phyloP scores from a whole-genome alignment of 23 red algal species.

The Gracilaria caudata region DNA sequence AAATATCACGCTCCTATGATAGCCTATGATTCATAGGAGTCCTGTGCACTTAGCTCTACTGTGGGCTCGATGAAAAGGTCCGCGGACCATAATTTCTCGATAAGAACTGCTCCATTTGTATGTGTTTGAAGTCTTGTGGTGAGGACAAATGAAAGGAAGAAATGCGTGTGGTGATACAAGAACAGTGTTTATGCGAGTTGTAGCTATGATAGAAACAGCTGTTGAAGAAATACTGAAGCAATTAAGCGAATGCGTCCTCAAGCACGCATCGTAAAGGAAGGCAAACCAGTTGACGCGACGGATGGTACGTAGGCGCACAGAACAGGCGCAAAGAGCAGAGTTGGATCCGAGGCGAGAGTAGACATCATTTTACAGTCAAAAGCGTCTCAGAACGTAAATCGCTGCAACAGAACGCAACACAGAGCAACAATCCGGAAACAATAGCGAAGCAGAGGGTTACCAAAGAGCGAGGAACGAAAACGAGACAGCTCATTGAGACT shows the following conservation, averaged over 20 bases:
- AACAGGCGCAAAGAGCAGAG: too few species aligned
- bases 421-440: not conserved
- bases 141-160: too few species aligned
- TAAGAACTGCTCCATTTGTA: too few species aligned
- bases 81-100: not conserved
- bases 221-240: not conserved
- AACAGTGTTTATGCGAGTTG: not conserved
- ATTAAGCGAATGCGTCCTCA: not conserved
- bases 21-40: too few species aligned
- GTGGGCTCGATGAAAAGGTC: not conserved
- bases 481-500: not conserved
- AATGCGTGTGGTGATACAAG: not conserved
- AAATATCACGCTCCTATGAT: too few species aligned
- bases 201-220: not conserved
- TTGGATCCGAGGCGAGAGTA: not conserved
- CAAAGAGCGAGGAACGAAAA: not conserved
- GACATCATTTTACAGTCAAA: not conserved
- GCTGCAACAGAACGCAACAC: not conserved
- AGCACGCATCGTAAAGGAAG: not conserved
- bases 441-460: not conserved
- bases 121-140: not conserved
- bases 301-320: not conserved
- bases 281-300: not conserved
- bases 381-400: not conserved
- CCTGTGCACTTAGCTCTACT: too few species aligned